Conservation (phyloP, 2,329 filamentous ascomycete genomes). For the Fusarium avenaceum region DNA sequence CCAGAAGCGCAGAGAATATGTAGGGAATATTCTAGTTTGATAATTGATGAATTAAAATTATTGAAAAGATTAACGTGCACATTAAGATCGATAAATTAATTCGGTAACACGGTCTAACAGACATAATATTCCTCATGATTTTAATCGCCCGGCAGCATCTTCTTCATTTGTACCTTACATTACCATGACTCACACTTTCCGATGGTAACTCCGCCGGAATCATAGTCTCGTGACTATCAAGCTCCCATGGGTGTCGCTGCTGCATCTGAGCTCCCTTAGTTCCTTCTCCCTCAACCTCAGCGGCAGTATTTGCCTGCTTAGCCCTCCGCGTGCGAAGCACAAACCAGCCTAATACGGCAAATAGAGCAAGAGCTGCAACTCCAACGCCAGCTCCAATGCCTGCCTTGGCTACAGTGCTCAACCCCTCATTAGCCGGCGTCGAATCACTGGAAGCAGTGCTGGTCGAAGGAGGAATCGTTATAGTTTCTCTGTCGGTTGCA, state of each 20-base stretch:
- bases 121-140: neutral
- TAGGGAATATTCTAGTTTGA: too few species aligned
- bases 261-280: neutral
- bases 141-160: neutral
- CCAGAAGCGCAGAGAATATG: too few species aligned
- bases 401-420: conserved; percentile 1
- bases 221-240: neutral
- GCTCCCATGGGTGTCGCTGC: neutral
- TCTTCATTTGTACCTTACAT: neutral
- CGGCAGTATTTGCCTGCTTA: neutral
- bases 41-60: neutral
- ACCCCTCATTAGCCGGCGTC: neutral
- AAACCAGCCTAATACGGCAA: neutral
- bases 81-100: too few species aligned
- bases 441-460: fast-evolving
- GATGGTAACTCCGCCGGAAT: neutral
- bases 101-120: too few species aligned
- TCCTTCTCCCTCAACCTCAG: neutral
- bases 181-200: neutral
- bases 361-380: neutral
- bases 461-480: neutral
- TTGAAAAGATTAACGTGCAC: neutral
- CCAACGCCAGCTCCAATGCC: conserved; percentile 1
- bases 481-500: neutral
- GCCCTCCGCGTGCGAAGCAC: conserved; percentile 1